phyloP scores from a whole-genome alignment of 2,329 filamentous ascomycete species.

The Fusarium foetens region DNA sequence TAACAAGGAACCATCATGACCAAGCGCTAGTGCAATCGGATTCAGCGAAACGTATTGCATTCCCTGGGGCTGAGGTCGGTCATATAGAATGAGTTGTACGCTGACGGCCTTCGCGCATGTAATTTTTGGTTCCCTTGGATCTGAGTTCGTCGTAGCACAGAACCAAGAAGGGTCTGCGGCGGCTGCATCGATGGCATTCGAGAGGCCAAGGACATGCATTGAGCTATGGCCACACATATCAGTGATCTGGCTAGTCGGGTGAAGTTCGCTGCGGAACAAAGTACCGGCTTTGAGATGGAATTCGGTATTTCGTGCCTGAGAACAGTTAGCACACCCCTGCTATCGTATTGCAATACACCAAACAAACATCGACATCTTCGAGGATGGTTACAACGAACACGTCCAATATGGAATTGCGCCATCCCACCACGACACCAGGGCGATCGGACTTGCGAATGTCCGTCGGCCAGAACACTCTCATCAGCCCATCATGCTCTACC shows the following conservation, averaged over 20 bases:
- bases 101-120: constrained; percentile 76
- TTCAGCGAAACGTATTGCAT: constrained; percentile 98
- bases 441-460: constrained; percentile 78
- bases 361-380: constrained; percentile 86
- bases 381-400: constrained; percentile 90
- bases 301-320: constrained; percentile 80
- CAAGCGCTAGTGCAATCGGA: constrained; percentile 88
- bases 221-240: constrained; percentile 83
- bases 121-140: constrained; percentile 72
- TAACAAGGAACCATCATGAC: constrained; percentile 69
- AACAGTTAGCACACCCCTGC: constrained; percentile 39
- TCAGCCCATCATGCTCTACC: constrained; percentile 84
- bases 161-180: constrained; percentile 75
- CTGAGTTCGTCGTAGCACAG: constrained; percentile 65
- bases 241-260: constrained; percentile 83
- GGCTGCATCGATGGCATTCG: constrained; percentile 70
- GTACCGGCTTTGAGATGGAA: constrained; percentile 86
- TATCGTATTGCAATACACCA: neutral
- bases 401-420: constrained; percentile 92
- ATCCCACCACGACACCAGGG: constrained; percentile 91
- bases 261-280: constrained; percentile 82
- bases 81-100: constrained; percentile 89
- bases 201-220: constrained; percentile 86
- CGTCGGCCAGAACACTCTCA: constrained; percentile 98
- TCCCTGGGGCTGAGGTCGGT: constrained; percentile 81